Evolutionary conservation across 345 rosid genomes (phyloP).

Genomic region (Salix udensis): DNA sequence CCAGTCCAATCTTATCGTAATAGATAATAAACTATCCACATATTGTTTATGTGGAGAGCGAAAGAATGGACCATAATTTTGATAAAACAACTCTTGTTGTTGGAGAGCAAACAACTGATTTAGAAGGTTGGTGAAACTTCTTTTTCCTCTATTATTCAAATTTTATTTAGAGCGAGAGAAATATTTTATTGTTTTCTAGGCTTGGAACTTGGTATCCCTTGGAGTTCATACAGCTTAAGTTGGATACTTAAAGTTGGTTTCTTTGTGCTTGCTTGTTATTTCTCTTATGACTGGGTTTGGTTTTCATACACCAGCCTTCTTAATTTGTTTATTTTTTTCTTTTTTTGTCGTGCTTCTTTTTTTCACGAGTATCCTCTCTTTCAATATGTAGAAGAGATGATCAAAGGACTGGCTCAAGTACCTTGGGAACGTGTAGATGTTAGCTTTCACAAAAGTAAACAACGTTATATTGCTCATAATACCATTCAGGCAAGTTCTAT

Average conservation of each 20-base stretch:
- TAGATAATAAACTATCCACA: conserved; percentile 81
- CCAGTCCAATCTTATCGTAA: conserved; percentile 62
- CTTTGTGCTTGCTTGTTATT: neutral
- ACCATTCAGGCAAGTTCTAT: conserved; percentile 78
- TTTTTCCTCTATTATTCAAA: neutral
- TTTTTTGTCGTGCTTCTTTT: neutral
- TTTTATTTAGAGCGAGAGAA: neutral
- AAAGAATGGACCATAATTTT: conserved; percentile 19
- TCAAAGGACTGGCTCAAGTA: conserved; percentile 70
- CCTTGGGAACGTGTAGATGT: conserved; percentile 92
- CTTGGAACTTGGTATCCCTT: neutral
- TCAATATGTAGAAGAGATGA: conserved; percentile 66
- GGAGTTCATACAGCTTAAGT: neutral
- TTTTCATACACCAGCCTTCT: neutral
- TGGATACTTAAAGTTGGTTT: neutral
- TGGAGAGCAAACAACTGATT: conserved; percentile 41
- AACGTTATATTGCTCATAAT: conserved; percentile 70
- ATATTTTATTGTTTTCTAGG: neutral
- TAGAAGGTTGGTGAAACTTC: conserved; percentile 60
- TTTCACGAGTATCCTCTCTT: neutral
- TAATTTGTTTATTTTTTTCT: neutral
- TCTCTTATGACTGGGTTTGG: neutral
- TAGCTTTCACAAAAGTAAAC: conserved; percentile 80
- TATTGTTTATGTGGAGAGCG: conserved; percentile 53
- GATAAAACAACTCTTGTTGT: conserved; percentile 33